A percentile compares a stretch with the other conserved stretches of the same genome.
These are phyloP conservation scores for Chytriomyces sp. DNA, from an alignment of 192 early-diverging fungal genomes.

Conservation along the genomic window DNA sequence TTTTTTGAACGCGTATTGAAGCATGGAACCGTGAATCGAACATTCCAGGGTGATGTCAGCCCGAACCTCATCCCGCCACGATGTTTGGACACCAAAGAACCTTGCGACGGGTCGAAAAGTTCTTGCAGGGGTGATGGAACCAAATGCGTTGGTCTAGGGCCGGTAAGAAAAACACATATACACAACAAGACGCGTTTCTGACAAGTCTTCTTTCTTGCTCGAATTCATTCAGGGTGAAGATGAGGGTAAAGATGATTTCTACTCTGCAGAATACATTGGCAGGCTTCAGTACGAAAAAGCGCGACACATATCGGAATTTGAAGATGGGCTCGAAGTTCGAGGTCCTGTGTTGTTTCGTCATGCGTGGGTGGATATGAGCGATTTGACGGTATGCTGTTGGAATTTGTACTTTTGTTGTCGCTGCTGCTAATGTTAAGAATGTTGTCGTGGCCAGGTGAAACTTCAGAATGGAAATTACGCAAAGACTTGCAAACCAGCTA, in stretches of 20 bases:
- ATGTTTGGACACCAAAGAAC: slow-evolving; percentile 50
- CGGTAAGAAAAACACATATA: slow-evolving; percentile 11
- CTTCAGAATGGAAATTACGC: slow-evolving; percentile 26
- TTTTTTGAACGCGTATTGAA: slow-evolving; percentile 3
- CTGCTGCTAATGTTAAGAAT: neutral
- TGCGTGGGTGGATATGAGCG: slow-evolving; percentile 50
- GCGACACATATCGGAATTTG: slow-evolving; percentile 25
- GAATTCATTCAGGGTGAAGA: slow-evolving; percentile 35
- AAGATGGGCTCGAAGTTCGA: neutral
- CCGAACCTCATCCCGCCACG: slow-evolving; percentile 46
- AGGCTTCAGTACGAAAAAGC: slow-evolving; percentile 41
- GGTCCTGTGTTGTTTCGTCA: slow-evolving; percentile 40
- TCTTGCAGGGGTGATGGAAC: slow-evolving; percentile 44
- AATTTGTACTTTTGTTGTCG: neutral
- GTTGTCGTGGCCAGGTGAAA: neutral
- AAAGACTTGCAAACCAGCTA: slow-evolving; percentile 42
- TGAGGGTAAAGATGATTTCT: slow-evolving; percentile 35
- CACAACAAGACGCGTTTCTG: too few species aligned
- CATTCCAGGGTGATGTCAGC: slow-evolving; percentile 48
- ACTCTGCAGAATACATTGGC: slow-evolving; percentile 53
- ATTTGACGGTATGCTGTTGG: slow-evolving; percentile 16
- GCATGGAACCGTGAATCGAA: too few species aligned
- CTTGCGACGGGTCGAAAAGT: slow-evolving; percentile 50
- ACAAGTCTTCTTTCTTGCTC: too few species aligned
- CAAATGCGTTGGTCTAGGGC: slow-evolving; percentile 51